Percentiles rank a stretch among this genome's conserved stretches.
phyloP scores from a whole-genome alignment of 2,329 filamentous ascomycete genomes.

The Cladophialophora chaetospira region DNA sequence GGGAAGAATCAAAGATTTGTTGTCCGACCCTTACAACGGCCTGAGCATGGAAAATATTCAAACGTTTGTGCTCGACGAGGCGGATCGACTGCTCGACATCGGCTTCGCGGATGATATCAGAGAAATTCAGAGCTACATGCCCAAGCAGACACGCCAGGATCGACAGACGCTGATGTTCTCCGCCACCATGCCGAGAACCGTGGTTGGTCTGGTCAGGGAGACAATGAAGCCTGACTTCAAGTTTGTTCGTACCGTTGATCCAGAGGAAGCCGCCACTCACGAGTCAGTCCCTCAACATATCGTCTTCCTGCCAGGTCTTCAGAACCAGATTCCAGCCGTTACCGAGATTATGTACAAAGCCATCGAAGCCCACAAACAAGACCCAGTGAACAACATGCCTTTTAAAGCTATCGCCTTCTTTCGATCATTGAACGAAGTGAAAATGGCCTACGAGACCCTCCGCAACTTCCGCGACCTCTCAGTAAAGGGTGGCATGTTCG shows the following conservation, averaged over 20 bases:
- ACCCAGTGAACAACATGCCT: slow-evolving; percentile 51
- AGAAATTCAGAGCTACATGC: slow-evolving; percentile 54
- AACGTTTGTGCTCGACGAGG: slow-evolving; percentile 58
- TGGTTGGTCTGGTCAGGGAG: slow-evolving; percentile 74
- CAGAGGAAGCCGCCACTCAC: slow-evolving; percentile 80
- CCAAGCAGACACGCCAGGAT: slow-evolving; percentile 54
- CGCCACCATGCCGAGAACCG: slow-evolving; percentile 83
- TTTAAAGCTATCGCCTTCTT: slow-evolving; percentile 98
- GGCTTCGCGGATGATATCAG: slow-evolving; percentile 59
- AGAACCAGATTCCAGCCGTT: slow-evolving; percentile 75
- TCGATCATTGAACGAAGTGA: slow-evolving; percentile 74
- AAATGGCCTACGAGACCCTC: slow-evolving; percentile 64
- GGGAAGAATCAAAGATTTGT: slow-evolving; percentile 51
- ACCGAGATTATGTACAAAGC: slow-evolving; percentile 71
- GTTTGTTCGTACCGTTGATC: slow-evolving; percentile 83
- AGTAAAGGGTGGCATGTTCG: slow-evolving; percentile 26
- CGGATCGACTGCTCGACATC: slow-evolving; percentile 68
- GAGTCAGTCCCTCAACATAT: slow-evolving; percentile 79
- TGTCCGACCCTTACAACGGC: slow-evolving; percentile 46
- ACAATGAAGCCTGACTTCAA: slow-evolving; percentile 83
- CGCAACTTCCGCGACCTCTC: slow-evolving; percentile 52
- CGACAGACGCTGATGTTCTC: slow-evolving; percentile 95
- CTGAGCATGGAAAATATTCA: slow-evolving; percentile 51
- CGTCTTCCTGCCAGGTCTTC: slow-evolving; percentile 66
- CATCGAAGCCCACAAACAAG: slow-evolving; percentile 41